Evolutionary conservation across 2,329 filamentous ascomycete species (phyloP).

Genomic region (Sodiomyces alkalinus): DNA sequence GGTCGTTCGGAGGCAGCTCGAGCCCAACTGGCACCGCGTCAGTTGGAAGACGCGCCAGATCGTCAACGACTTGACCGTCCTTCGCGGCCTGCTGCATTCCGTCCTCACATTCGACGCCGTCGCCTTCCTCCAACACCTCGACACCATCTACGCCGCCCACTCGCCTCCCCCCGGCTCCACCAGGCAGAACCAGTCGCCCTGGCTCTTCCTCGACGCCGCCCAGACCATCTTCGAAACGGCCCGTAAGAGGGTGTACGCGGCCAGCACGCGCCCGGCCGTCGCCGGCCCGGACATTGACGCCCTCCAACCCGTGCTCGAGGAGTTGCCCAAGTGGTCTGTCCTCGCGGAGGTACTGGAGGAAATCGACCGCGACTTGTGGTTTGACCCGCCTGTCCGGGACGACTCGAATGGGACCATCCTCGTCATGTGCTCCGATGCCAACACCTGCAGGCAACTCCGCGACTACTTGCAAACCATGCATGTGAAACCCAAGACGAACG

Average conservation of each 20-base stretch:
- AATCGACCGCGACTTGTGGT: slow-evolving; percentile 80
- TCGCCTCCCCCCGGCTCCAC: slow-evolving; percentile 78
- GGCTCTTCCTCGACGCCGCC: slow-evolving; percentile 90
- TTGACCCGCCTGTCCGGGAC: slow-evolving; percentile 61
- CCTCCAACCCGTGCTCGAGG: slow-evolving; percentile 71
- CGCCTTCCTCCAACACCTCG: slow-evolving; percentile 80
- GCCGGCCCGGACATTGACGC: slow-evolving; percentile 37
- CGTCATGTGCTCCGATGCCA: slow-evolving; percentile 86
- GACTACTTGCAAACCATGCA: slow-evolving; percentile 91
- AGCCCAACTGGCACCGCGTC: slow-evolving; percentile 93
- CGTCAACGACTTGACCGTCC: slow-evolving; percentile 71
- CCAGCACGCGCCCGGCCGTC: slow-evolving; percentile 34
- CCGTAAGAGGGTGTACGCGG: slow-evolving; percentile 71
- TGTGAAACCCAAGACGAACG: slow-evolving; percentile 40
- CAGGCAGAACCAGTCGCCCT: slow-evolving; percentile 79
- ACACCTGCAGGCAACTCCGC: slow-evolving; percentile 73
- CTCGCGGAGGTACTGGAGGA: slow-evolving; percentile 85
- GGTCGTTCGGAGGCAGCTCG: slow-evolving; percentile 74
- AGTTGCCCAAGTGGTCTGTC: slow-evolving; percentile 85
- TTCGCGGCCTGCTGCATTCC: slow-evolving; percentile 68
- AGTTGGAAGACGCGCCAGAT: slow-evolving; percentile 94
- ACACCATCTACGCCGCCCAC: slow-evolving; percentile 85
- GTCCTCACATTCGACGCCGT: slow-evolving; percentile 81
- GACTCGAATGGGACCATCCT: slow-evolving; percentile 85
- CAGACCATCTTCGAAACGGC: slow-evolving; percentile 89